phyloP scores from a whole-genome alignment of 2,329 filamentous ascomycete species.

The Clonostachys rhizophaga region DNA sequence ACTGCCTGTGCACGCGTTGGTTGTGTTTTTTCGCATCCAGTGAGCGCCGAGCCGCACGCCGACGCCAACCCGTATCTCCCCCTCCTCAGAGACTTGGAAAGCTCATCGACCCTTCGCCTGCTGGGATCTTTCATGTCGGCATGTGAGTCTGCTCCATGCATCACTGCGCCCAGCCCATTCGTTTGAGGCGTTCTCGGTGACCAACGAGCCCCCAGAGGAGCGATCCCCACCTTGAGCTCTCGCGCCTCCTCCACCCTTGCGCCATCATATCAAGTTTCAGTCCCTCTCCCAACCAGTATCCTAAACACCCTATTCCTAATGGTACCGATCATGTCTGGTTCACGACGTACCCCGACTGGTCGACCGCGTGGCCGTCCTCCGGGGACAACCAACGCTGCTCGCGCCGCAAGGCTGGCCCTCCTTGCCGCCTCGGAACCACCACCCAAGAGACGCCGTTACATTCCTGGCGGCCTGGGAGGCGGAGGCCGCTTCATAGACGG shows the following conservation, averaged over 20 bases:
- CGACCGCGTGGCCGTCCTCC: slow-evolving; percentile 42
- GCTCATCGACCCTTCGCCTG: too few species aligned
- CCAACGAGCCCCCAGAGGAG: background rate
- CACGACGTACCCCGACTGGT: slow-evolving; percentile 33
- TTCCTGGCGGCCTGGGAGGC: slow-evolving; percentile 81
- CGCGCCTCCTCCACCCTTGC: background rate
- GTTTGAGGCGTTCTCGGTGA: background rate
- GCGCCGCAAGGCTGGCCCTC: slow-evolving; percentile 29
- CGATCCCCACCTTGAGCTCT: background rate
- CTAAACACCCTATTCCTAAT: slow-evolving; percentile 9
- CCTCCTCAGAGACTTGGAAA: background rate
- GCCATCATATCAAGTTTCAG: background rate
- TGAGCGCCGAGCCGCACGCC: slow-evolving; percentile 18
- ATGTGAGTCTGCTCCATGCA: background rate
- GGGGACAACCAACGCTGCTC: slow-evolving; percentile 33
- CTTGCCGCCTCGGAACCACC: slow-evolving; percentile 49
- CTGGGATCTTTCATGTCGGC: background rate
- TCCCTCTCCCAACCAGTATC: background rate
- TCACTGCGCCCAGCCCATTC: background rate
- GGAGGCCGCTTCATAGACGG: slow-evolving; percentile 79
- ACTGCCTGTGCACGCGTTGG: slow-evolving; percentile 23
- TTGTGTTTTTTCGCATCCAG: slow-evolving; percentile 26
- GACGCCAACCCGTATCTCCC: slow-evolving; percentile 25
- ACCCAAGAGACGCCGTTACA: slow-evolving; percentile 69
- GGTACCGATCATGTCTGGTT: slow-evolving; percentile 28